Evolutionary conservation across 1,284 basidiomycete genomes (phyloP).

Genomic region (Porphyrellus sp.): DNA sequence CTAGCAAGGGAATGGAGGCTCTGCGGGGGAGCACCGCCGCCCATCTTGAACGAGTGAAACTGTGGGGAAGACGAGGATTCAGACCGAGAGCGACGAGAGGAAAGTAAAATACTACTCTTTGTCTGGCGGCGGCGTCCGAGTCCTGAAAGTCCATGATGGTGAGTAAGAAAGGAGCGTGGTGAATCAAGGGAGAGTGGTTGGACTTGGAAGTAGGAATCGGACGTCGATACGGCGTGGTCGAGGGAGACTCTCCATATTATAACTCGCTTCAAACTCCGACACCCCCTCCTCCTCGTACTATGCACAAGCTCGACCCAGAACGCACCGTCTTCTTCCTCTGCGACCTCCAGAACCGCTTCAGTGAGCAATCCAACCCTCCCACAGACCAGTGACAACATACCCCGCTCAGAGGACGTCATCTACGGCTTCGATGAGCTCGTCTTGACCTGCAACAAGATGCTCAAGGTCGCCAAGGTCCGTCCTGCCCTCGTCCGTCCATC

Average conservation of each 20-base stretch:
- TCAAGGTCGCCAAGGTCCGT: conserved; percentile 66
- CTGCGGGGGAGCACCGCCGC: conserved; percentile 38
- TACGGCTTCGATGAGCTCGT: conserved; percentile 71
- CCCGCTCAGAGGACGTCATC: conserved; percentile 48
- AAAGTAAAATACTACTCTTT: conserved; percentile 37
- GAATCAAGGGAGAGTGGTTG: conserved; percentile 27
- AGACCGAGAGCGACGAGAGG: background rate
- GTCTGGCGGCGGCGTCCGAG: conserved; percentile 42
- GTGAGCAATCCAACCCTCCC: conserved; percentile 41
- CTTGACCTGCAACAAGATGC: conserved; percentile 66
- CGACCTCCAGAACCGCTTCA: conserved; percentile 75
- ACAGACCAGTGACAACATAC: background rate
- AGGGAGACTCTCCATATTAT: no score
- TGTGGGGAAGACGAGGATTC: conserved; percentile 30
- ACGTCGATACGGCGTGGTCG: background rate
- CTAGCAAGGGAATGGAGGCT: conserved; percentile 31
- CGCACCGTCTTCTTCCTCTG: conserved; percentile 72
- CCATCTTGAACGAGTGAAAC: conserved; percentile 66
- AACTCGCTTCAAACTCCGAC: conserved; percentile 7
- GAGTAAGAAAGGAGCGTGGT: conserved; percentile 39
- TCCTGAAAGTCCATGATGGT: no score
- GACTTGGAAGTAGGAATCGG: background rate
- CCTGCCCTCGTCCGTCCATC: conserved; percentile 20
- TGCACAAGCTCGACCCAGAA: conserved; percentile 32
- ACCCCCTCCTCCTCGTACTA: background rate